Evolutionary conservation across 2,329 filamentous ascomycete species (phyloP), one percentile per base, ranked within the genome.

Genomic region (Sporothrix euskadiensis): DNA sequence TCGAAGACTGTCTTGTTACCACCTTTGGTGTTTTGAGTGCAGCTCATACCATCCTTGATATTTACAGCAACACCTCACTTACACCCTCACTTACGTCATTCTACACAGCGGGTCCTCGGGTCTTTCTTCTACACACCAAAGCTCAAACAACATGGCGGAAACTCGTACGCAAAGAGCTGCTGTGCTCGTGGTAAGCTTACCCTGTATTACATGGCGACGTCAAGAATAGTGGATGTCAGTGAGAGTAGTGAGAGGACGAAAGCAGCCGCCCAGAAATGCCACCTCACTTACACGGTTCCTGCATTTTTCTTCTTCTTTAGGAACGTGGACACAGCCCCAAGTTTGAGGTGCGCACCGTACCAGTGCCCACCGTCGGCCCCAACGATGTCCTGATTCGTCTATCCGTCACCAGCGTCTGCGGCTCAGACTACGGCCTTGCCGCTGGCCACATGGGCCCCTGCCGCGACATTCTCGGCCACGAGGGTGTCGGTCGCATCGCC

Each of bases 401-500:
- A 2, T 77, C 78, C 19, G 77, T 79, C 1, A 83, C 82, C 2
- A 80, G 80, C 16, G 76, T 84, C 47, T 84, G 83, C 73, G 82
- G 82, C 3, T 82, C 82, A 8, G 83, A 84, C 73, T 76, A 81
- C 19, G 78, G 77, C 19, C 79, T 84, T 69, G 83, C 82, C 0
- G 71, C 79, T 0, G 82, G 83, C 12, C 78, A 82, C 32, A 75
- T 84, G 61, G 82, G 82, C 0, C 81, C 81, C 0, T 78, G 78
- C 0, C 76, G 78, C 5, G 74, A 79, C 32, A 79, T 83, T 1
- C 78, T 83, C 0, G 84, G 84, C 4, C 84, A 85, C 66, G 84
- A 86, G 74, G 84, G 84, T 8, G 81, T 84, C 0, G 84, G 84
- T 1, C 78, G 77, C 12, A 78, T 85, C 19, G 81, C 78, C 4